Evolutionary conservation across 2,329 filamentous ascomycete species (phyloP), one percentile per base, ranked within the genome.

Genomic region (Colletotrichum musae): DNA sequence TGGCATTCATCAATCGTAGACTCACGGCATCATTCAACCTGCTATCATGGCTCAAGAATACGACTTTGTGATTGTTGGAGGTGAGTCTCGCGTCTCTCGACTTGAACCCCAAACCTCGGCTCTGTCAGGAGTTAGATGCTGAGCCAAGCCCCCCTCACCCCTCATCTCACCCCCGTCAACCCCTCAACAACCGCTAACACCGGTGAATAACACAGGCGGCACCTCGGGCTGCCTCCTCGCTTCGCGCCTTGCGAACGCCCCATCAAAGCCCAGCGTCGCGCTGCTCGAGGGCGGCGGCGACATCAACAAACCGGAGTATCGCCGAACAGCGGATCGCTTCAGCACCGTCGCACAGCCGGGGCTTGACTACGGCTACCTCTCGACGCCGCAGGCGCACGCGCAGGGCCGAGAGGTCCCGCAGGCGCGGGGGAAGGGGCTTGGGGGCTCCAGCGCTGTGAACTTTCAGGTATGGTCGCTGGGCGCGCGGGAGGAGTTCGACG

Each of bases 171-270:
- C 26, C 3, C 50, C 15, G 21, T 24, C 24, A 24, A 10, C 26
- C 3, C 39, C 15, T 21, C 18, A 16, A 4, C 12, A 1, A 5
- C 39, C 52, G 16, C 64, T 67, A 24, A 67, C 64, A 26, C 4
- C 16, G 10, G 21, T 21, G 21, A 50, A 24, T n/a, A 12, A 10
- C 6, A 43, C 67, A 89, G 88, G 83, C 70, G 89, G 90, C n/a
- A 87, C 90, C 2, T 84, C 90, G 7, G 90, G 90, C 7, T 85
- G 85, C 57, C 80, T 86, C 1, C 74, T 91, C 15, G 89, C 90
- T 0, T 78, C 85, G 1, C 79, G 81, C 1, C 84, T 92, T 4
- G 84, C 88, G 2, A 77, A 80, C 18, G 79, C 85, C 0, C 45
- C 80, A 0, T 80, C 81, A 43, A 80, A 78, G 9, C 89, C 89